Conservation (phyloP, 768 basidiomycete genomes). For the Rubroboletus pulcherrimus region DNA sequence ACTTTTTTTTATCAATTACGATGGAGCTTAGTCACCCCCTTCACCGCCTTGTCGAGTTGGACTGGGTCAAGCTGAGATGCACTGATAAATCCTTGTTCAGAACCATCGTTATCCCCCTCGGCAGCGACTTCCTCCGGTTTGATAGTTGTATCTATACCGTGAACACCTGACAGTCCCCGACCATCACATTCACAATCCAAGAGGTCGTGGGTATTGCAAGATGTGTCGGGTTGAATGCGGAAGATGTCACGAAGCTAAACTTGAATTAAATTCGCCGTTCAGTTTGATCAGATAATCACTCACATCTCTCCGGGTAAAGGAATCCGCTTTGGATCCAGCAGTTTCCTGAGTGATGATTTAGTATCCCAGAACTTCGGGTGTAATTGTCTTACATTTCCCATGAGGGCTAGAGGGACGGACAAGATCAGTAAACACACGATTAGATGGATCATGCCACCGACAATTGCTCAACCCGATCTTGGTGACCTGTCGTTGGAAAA, state of each 20-base stretch:
- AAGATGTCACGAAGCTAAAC: conserved; percentile 87
- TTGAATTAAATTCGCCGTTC: background rate
- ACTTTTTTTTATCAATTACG: background rate
- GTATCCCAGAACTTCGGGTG: background rate
- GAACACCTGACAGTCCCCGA: conserved; percentile 1
- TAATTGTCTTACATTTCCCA: conserved; percentile 52
- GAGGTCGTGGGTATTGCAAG: conserved; percentile 91
- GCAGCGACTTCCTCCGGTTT: conserved; percentile 27
- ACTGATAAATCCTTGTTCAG: conserved; percentile 50
- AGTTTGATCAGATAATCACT: conserved; percentile 21
- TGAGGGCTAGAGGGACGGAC: conserved; percentile 47
- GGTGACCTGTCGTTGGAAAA: conserved; percentile 90
- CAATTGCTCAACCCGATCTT: conserved; percentile 89
- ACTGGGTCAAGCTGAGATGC: conserved; percentile 59
- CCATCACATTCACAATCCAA: conserved; percentile 72
- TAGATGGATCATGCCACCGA: conserved; percentile 36
- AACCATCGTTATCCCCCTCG: conserved; percentile 28
- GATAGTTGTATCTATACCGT: background rate
- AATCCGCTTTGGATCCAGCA: conserved; percentile 70
- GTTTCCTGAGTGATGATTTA: conserved; percentile 31
- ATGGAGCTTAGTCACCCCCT: conserved; percentile 40
- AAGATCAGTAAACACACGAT: conserved; percentile 8
- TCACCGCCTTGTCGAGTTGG: conserved; percentile 45
- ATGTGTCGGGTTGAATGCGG: conserved; percentile 72
- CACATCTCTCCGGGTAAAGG: conserved; percentile 85